Percentiles rank a stretch among this genome's conserved stretches.
Conservation (phyloP, 305 asterid species). For the Euphrasia arctica region DNA sequence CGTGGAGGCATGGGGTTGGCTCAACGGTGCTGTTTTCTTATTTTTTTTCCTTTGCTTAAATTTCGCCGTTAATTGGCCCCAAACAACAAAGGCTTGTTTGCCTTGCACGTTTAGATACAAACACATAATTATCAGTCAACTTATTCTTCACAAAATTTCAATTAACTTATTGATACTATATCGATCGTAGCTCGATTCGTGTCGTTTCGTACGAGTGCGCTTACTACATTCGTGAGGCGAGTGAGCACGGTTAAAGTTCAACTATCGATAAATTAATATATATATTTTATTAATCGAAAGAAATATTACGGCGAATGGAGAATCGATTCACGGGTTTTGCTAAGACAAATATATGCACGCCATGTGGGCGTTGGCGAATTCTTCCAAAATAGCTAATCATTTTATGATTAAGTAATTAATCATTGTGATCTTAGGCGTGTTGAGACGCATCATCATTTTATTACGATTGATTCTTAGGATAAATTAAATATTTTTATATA, state of each 20-base stretch:
- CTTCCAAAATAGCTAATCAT: neutral
- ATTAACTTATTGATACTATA: neutral
- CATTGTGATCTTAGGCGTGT: neutral
- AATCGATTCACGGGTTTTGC: neutral
- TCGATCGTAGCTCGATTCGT: no score
- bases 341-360: no score
- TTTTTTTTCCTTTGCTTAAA: neutral
- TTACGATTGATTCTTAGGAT: neutral
- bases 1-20: conserved; percentile 17
- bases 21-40: conserved; percentile 3
- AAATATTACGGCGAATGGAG: no score
- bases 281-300: no score
- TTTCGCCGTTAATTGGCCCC: neutral
- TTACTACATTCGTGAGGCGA: no score
- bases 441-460: neutral
- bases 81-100: conserved; percentile 26
- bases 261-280: no score
- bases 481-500: neutral
- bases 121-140: conserved; percentile 9
- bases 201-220: no score
- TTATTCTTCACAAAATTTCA: neutral
- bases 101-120: conserved; percentile 33
- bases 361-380: neutral
- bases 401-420: neutral
- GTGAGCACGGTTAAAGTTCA: no score